Evolutionary conservation across 164 flowering plant genomes (phyloP).

Genomic region (Taxillus chinensis): DNA sequence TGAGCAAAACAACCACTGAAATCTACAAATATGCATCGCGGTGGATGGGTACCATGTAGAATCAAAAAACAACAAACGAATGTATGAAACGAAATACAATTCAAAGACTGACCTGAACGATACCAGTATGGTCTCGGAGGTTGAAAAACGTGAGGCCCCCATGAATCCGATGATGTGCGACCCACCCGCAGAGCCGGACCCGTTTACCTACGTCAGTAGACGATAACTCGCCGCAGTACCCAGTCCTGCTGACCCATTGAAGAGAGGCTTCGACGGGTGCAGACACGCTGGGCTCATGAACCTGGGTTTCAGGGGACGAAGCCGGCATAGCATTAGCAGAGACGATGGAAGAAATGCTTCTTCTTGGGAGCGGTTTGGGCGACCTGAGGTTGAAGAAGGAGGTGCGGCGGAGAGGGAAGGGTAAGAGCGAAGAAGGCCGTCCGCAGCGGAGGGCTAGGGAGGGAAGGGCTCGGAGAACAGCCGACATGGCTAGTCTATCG

Average conservation of each 20-base stretch:
- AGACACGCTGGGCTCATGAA: conserved; percentile 13
- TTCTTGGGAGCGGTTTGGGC: conserved; percentile 3
- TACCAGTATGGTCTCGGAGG: conserved; percentile 84
- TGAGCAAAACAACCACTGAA: neutral
- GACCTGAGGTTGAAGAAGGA: conserved; percentile 8
- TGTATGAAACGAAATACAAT: too few relatives aligned
- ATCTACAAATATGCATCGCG: too few relatives aligned
- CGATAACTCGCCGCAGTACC: conserved; percentile 56
- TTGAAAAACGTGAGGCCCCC: conserved; percentile 86
- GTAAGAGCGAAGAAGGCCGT: conserved; percentile 6
- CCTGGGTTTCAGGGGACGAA: conserved; percentile 22
- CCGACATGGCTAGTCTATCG: neutral
- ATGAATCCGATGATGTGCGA: conserved; percentile 82
- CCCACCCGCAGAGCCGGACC: conserved; percentile 92
- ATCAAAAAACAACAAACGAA: too few relatives aligned
- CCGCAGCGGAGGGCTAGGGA: conserved; percentile 17
- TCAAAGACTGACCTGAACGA: conserved; percentile 54
- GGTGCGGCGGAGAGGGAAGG: conserved; percentile 11
- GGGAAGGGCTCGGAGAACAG: conserved; percentile 23
- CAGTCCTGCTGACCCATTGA: conserved; percentile 64
- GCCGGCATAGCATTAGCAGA: conserved; percentile 4
- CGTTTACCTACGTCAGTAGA: conserved; percentile 55
- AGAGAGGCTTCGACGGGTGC: conserved; percentile 23
- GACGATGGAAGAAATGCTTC: conserved; percentile 3
- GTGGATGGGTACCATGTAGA: too few relatives aligned